Conservation (phyloP, 805 yeast genomes). For the Candida patagonica region DNA sequence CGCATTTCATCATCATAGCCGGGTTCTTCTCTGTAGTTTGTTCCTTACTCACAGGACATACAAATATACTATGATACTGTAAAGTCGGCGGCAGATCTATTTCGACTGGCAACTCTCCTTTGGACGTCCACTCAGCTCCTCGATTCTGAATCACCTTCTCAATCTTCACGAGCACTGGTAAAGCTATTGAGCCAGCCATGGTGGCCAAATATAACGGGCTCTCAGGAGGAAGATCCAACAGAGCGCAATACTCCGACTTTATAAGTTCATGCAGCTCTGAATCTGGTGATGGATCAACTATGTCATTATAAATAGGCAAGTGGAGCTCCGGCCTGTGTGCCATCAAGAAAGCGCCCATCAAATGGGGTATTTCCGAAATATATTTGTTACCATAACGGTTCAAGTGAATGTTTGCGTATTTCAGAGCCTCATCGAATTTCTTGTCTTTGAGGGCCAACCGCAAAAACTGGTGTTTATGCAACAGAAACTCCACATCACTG, state of each 20-base stretch:
- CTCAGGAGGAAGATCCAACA: slow-evolving; percentile 40
- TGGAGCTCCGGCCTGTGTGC: slow-evolving; percentile 8
- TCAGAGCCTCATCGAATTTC: slow-evolving; percentile 19
- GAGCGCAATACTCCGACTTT: slow-evolving; percentile 41
- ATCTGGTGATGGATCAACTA: slow-evolving; percentile 7
- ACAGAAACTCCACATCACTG: slow-evolving; percentile 36
- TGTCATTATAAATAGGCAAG: no score
- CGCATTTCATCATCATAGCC: slow-evolving; percentile 54
- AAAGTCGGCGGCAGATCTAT: slow-evolving; percentile 44
- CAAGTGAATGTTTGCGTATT: slow-evolving; percentile 37
- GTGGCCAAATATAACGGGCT: slow-evolving; percentile 45
- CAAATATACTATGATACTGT: slow-evolving; percentile 56
- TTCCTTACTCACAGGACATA: slow-evolving; percentile 63
- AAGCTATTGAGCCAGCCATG: slow-evolving; percentile 43
- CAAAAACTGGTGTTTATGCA: slow-evolving; percentile 37
- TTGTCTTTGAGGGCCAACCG: slow-evolving; percentile 21
- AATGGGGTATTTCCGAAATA: slow-evolving; percentile 35
- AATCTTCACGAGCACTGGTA: slow-evolving; percentile 45
- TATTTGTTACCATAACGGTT: slow-evolving; percentile 33
- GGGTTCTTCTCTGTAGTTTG: slow-evolving; percentile 52
- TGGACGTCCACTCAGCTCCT: slow-evolving; percentile 45
- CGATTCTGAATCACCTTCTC: slow-evolving; percentile 32
- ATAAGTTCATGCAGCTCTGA: slow-evolving; percentile 27
- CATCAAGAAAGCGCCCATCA: slow-evolving; percentile 33
- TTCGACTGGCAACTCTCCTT: slow-evolving; percentile 55